Percentiles rank a stretch among this genome's conserved stretches.
These are phyloP conservation scores for Alternaria brassicicola DNA, from an alignment of 2,329 filamentous ascomycete species.

Conservation along the genomic window DNA sequence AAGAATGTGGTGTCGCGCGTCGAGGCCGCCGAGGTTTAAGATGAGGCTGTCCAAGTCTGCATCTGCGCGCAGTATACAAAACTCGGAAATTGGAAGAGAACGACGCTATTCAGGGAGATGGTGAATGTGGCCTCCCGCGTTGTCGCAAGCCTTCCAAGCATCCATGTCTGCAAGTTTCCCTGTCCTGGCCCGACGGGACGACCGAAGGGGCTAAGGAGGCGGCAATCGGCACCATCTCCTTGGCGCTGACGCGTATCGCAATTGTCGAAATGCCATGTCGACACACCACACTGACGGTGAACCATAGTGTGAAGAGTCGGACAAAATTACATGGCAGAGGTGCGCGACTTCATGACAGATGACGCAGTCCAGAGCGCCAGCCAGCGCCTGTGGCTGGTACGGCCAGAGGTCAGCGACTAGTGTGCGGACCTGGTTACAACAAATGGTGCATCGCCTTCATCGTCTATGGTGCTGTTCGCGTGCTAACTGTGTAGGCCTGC, in stretches of 20 bases:
- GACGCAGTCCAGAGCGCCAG: background rate
- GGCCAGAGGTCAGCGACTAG: background rate
- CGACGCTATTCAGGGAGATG: background rate
- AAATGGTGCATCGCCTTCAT: background rate
- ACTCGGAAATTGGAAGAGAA: background rate
- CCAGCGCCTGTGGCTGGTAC: background rate
- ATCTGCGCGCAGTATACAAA: conserved; percentile 15
- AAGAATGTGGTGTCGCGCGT: conserved; percentile 14
- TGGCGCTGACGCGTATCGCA: conserved; percentile 31
- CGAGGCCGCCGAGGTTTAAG: background rate
- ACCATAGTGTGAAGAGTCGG: background rate
- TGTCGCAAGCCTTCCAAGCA: conserved; percentile 11
- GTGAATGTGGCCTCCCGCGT: background rate
- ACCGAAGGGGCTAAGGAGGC: conserved; percentile 27
- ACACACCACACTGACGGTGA: background rate
- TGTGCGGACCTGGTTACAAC: background rate
- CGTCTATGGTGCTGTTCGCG: background rate
- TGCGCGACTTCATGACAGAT: background rate
- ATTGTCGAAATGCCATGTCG: conserved; percentile 4
- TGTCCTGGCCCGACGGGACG: conserved; percentile 11
- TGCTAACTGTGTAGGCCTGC: too few relatives aligned
- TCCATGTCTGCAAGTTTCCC: conserved; percentile 16
- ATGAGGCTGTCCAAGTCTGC: conserved; percentile 10
- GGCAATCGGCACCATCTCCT: conserved; percentile 27
- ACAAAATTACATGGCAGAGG: background rate